phyloP scores from a whole-genome alignment of 1,284 basidiomycete species.

The Coniophora puteana region DNA sequence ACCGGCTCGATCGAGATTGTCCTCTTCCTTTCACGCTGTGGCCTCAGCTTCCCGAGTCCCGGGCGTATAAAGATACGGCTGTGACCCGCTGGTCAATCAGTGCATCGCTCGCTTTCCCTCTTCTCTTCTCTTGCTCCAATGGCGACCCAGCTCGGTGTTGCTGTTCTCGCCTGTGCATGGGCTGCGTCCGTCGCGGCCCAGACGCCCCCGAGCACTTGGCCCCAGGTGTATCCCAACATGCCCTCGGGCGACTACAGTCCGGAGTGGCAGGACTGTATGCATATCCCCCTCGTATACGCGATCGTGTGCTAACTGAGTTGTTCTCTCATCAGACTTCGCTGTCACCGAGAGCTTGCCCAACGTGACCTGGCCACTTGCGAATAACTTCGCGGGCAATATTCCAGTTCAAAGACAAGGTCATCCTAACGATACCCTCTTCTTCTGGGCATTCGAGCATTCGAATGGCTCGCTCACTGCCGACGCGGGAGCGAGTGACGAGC shows the following conservation, averaged over 20 bases:
- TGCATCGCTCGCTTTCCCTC: constrained; percentile 1
- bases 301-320: neutral
- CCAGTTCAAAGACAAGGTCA: constrained; percentile 60
- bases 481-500: constrained; percentile 34
- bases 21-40: no score
- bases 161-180: constrained; percentile 5
- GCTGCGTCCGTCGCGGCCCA: constrained; percentile 18
- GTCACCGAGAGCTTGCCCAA: constrained; percentile 59
- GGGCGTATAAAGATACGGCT: constrained; percentile 6
- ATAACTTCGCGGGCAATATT: constrained; percentile 66
- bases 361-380: constrained; percentile 52
- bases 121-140: constrained; percentile 17
- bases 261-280: constrained; percentile 60
- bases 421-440: constrained; percentile 71
- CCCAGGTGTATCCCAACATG: constrained; percentile 28
- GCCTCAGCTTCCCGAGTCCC: neutral
- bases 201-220: constrained; percentile 28
- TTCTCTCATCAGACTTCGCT: constrained; percentile 43
- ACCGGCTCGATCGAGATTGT: no score
- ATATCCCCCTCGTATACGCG: neutral
- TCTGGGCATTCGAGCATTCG: constrained; percentile 63
- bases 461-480: constrained; percentile 53
- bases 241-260: constrained; percentile 46
- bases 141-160: constrained; percentile 13
- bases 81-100: neutral